Conservation (phyloP, 768 basidiomycete genomes). For the Boletus eberwhitei region DNA sequence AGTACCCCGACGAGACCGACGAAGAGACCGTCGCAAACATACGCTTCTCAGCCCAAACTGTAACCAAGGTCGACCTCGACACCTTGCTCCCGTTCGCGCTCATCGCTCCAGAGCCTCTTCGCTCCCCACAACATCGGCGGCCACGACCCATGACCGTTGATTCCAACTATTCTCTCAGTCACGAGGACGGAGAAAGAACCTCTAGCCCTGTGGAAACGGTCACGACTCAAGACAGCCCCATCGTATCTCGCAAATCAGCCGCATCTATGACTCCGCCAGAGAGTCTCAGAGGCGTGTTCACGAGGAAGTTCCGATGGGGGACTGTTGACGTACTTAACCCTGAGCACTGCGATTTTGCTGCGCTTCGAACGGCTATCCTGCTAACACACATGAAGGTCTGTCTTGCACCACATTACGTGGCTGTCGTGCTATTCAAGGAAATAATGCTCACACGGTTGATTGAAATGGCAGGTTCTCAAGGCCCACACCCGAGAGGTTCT, state of each 20-base stretch:
- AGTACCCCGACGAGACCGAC: slow-evolving; percentile 53
- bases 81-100: slow-evolving; percentile 73
- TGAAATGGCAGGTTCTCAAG: slow-evolving; percentile 62
- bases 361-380: slow-evolving; percentile 77
- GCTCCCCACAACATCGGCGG: slow-evolving; percentile 33
- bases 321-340: slow-evolving; percentile 84
- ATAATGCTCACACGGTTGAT: slow-evolving; percentile 4
- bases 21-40: slow-evolving; percentile 70
- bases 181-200: slow-evolving; percentile 18
- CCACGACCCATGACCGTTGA: slow-evolving; percentile 14
- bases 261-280: slow-evolving; percentile 55
- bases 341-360: slow-evolving; percentile 83
- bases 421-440: slow-evolving; percentile 8
- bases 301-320: slow-evolving; percentile 84
- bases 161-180: slow-evolving; percentile 15
- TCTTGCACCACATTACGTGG: slow-evolving; percentile 27
- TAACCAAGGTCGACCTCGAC: slow-evolving; percentile 58
- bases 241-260: slow-evolving; percentile 35
- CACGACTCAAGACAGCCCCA: slow-evolving; percentile 34
- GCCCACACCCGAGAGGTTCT: slow-evolving; percentile 81
- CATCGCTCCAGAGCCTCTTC: slow-evolving; percentile 64
- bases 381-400: slow-evolving; percentile 81
- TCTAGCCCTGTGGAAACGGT: slow-evolving; percentile 28
- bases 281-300: slow-evolving; percentile 70
- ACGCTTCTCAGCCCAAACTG: slow-evolving; percentile 69